Conservation (phyloP, 2,329 filamentous ascomycete species). For the Aspergillus puulaauensis region DNA sequence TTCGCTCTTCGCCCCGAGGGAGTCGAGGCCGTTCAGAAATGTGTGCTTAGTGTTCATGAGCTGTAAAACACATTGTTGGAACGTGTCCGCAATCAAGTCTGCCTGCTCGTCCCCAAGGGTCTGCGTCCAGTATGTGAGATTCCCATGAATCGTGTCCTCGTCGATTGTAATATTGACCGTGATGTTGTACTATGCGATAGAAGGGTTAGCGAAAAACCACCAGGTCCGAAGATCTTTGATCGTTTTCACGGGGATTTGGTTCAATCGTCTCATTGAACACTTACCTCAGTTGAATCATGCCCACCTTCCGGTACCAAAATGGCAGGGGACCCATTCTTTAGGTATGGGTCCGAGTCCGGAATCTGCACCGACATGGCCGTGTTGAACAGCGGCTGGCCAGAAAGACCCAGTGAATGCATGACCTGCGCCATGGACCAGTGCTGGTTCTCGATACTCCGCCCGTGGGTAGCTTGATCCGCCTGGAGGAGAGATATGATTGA, state of each 20-base stretch:
- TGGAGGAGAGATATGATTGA: neutral
- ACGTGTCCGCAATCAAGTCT: neutral
- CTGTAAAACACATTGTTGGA: neutral
- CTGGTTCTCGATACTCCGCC: neutral
- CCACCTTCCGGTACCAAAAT: neutral
- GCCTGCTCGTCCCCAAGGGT: neutral
- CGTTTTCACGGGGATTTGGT: no score
- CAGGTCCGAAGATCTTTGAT: no score
- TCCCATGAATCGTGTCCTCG: neutral
- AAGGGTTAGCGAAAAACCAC: no score
- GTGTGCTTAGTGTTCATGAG: neutral
- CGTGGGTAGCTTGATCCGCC: neutral
- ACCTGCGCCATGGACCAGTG: neutral
- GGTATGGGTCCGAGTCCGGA: neutral
- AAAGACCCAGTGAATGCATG: neutral
- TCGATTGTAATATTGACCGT: neutral
- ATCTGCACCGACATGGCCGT: constrained; percentile 20
- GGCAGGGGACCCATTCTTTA: neutral
- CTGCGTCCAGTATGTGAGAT: neutral
- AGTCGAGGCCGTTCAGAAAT: neutral
- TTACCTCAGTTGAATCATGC: neutral
- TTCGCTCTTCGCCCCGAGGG: neutral
- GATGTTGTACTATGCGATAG: neutral
- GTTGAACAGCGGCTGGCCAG: constrained; percentile 19
- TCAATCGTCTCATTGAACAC: no score